Percentiles rank a stretch among this genome's conserved stretches.
Evolutionary conservation across 1,284 basidiomycete species (phyloP).

Genomic region (Pholiota adiposa): DNA sequence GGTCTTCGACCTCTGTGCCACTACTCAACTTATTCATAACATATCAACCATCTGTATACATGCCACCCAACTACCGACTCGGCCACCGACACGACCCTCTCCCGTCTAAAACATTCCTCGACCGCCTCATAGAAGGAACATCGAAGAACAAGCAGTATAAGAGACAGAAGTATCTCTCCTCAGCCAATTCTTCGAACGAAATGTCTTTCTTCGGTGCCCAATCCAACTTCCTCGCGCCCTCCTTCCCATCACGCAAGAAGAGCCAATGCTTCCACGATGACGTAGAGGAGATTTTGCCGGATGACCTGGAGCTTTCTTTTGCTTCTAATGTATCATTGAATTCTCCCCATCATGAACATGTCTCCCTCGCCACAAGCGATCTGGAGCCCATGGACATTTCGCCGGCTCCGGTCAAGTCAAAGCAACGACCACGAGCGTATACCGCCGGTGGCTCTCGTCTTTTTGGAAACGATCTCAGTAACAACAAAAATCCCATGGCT

Average conservation of each 20-base stretch:
- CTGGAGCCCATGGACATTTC: slow-evolving; percentile 79
- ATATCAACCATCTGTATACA: slow-evolving; percentile 9
- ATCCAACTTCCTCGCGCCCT: slow-evolving; percentile 51
- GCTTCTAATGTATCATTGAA: slow-evolving; percentile 79
- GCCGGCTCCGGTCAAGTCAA: slow-evolving; percentile 52
- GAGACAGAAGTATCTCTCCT: slow-evolving; percentile 47
- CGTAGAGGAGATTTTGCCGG: slow-evolving; percentile 68
- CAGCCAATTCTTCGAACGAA: slow-evolving; percentile 27
- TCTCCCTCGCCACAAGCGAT: slow-evolving; percentile 47
- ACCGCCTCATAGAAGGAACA: slow-evolving; percentile 29
- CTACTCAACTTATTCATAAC: neutral
- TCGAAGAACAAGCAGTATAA: slow-evolving; percentile 38
- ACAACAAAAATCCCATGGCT: slow-evolving; percentile 38
- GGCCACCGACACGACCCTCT: neutral
- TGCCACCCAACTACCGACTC: too few species aligned
- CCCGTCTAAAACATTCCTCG: slow-evolving; percentile 33
- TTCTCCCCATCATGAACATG: slow-evolving; percentile 58
- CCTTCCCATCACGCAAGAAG: slow-evolving; percentile 53
- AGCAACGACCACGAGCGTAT: slow-evolving; percentile 57
- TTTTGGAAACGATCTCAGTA: slow-evolving; percentile 76
- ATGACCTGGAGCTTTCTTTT: slow-evolving; percentile 74
- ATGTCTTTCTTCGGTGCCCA: slow-evolving; percentile 55
- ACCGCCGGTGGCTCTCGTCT: slow-evolving; percentile 59
- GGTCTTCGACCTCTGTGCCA: neutral
- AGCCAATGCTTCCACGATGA: slow-evolving; percentile 45